phyloP scores from a whole-genome alignment of 2,329 filamentous ascomycete genomes.

The Corinectria fuckeliana region DNA sequence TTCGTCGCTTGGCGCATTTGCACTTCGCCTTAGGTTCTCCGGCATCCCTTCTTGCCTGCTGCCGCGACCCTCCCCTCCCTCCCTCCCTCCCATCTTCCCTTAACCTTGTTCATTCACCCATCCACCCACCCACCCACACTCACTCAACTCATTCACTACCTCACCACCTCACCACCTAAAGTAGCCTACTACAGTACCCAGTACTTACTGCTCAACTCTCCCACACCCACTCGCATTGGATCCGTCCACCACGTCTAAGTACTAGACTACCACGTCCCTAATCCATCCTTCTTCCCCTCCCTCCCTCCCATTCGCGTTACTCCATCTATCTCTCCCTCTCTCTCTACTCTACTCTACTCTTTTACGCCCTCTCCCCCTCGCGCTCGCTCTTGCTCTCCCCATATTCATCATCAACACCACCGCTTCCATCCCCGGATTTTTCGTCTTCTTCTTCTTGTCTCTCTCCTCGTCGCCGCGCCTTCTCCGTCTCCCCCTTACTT shows the following conservation, averaged over 20 bases:
- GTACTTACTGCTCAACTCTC: neutral
- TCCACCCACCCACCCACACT: neutral
- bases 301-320: constrained; percentile 17
- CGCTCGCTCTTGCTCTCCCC: constrained; percentile 16
- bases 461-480: neutral
- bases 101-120: constrained; percentile 16
- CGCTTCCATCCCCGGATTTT: constrained; percentile 2
- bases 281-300: constrained; percentile 15
- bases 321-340: constrained; percentile 26
- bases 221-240: neutral
- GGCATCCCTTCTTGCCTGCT: neutral
- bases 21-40: constrained; percentile 5
- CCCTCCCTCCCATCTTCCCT: constrained; percentile 11
- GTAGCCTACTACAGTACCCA: no score
- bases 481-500: neutral
- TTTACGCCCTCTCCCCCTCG: constrained; percentile 24
- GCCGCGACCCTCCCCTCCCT: constrained; percentile 4
- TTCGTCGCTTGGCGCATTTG: no score
- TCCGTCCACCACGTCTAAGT: neutral
- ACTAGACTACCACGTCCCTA: constrained; percentile 5
- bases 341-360: constrained; percentile 29
- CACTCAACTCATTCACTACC: neutral
- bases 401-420: constrained; percentile 10
- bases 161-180: neutral
- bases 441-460: constrained; percentile 1